phyloP scores from a whole-genome alignment of 768 basidiomycete species.

The Neoboletus subvelutipes region DNA sequence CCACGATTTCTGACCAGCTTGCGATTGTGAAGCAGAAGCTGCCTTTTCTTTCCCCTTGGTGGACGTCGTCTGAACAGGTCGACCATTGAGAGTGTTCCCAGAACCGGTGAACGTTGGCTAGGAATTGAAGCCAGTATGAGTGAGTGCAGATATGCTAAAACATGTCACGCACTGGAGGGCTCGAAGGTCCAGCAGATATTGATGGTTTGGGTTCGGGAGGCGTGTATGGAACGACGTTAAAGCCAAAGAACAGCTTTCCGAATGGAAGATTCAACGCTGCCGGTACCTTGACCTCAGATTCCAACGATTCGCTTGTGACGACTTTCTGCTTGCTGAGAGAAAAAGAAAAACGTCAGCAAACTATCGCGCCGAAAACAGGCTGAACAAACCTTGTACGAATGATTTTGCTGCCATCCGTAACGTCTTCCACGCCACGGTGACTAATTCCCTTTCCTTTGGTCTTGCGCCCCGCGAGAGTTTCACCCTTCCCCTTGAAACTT shows the following conservation, averaged over 20 bases:
- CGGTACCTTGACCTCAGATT: constrained; percentile 76
- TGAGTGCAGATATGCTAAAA: neutral
- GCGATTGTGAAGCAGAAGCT: constrained; percentile 34
- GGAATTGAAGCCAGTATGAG: neutral
- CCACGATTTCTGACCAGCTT: constrained; percentile 37
- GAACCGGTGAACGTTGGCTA: constrained; percentile 59
- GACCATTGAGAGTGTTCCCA: constrained; percentile 66
- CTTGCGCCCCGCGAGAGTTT: constrained; percentile 85
- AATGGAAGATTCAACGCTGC: constrained; percentile 88
- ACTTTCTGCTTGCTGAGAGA: constrained; percentile 70
- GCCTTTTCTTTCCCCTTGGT: constrained; percentile 58
- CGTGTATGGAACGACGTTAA: constrained; percentile 69
- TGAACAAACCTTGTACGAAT: constrained; percentile 80
- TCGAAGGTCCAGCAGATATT: constrained; percentile 28
- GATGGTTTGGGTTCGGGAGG: constrained; percentile 42
- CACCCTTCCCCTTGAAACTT: constrained; percentile 94
- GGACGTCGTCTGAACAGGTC: constrained; percentile 36
- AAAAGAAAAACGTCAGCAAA: constrained; percentile 15
- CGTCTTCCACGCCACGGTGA: constrained; percentile 77
- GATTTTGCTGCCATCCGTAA: constrained; percentile 82
- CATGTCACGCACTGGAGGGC: constrained; percentile 28
- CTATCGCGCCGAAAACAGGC: neutral
- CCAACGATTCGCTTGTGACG: constrained; percentile 77
- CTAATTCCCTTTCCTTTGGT: constrained; percentile 95
- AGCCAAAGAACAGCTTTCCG: constrained; percentile 97